Evolutionary conservation across 2,329 filamentous ascomycete genomes (phyloP).

Genomic region (Knoxdaviesia proteae): DNA sequence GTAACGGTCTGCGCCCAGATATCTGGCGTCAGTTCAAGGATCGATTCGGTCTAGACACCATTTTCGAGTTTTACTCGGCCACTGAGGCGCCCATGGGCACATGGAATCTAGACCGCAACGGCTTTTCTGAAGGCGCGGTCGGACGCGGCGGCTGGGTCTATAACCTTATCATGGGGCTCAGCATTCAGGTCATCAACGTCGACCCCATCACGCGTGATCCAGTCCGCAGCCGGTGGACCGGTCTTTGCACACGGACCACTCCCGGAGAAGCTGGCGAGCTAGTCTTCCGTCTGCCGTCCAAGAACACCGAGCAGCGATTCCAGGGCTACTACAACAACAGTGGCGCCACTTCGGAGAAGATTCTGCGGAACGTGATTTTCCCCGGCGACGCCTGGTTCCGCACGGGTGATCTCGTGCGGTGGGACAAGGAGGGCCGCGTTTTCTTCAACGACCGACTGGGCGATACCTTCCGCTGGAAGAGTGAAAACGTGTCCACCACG

Average conservation of each 20-base stretch:
- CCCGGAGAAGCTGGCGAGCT: conserved; percentile 53
- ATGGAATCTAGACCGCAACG: conserved; percentile 56
- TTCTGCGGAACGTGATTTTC: conserved; percentile 50
- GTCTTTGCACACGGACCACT: conserved; percentile 40
- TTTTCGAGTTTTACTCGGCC: conserved; percentile 65
- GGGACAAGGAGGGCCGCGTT: conserved; percentile 47
- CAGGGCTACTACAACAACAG: conserved; percentile 67
- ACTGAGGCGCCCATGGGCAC: conserved; percentile 50
- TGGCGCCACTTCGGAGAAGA: conserved; percentile 49
- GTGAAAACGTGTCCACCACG: conserved; percentile 56
- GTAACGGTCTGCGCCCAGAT: conserved; percentile 66
- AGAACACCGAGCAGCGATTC: conserved; percentile 43
- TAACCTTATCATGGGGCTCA: conserved; percentile 26
- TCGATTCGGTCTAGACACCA: conserved; percentile 39
- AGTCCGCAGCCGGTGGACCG: conserved; percentile 44
- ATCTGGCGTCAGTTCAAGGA: conserved; percentile 45
- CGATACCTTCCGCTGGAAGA: conserved; percentile 59
- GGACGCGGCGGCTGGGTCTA: conserved; percentile 49
- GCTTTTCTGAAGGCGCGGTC: conserved; percentile 55
- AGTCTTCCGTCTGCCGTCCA: conserved; percentile 46
- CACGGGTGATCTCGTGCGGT: conserved; percentile 62
- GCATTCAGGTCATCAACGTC: conserved; percentile 41
- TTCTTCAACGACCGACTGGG: conserved; percentile 70
- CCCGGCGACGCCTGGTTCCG: conserved; percentile 70
- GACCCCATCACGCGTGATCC: conserved; percentile 53